phyloP scores from a whole-genome alignment of 2,329 filamentous ascomycete species.

The Alternaria panax region DNA sequence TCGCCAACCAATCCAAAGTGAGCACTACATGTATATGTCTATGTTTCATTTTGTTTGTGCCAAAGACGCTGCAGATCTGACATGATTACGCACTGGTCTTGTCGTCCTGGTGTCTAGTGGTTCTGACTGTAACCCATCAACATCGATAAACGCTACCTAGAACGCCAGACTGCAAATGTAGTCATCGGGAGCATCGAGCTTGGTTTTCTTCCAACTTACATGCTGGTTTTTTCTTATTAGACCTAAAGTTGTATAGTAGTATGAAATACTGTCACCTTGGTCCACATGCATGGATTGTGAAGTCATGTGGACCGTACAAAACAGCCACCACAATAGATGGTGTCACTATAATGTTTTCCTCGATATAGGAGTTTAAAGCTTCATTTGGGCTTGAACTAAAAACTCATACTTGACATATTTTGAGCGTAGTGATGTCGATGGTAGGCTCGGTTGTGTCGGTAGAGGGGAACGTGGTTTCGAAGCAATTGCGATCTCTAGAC shows the following conservation, averaged over 20 bases:
- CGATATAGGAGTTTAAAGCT: background rate
- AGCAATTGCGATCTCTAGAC: background rate
- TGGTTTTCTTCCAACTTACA: background rate
- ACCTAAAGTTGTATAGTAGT: background rate
- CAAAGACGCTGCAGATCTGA: background rate
- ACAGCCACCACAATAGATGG: background rate
- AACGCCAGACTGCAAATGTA: background rate
- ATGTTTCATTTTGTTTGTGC: background rate
- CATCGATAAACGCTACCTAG: background rate
- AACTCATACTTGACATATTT: background rate
- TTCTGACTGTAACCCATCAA: background rate
- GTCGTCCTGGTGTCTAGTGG: background rate
- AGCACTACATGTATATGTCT: background rate
- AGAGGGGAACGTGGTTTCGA: background rate
- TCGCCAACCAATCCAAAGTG: conserved; percentile 12
- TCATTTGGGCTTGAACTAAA: accelerated
- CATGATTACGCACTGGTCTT: background rate
- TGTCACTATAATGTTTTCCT: background rate
- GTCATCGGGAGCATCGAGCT: background rate
- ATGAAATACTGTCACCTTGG: background rate
- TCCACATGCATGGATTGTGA: background rate
- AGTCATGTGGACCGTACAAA: background rate
- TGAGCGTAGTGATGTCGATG: background rate
- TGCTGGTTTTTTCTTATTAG: background rate
- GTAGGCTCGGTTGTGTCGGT: background rate